Percentiles rank a stretch among this genome's conserved stretches.
These are phyloP conservation scores for Erucastrum elatum DNA, from an alignment of 345 rosid species.

Conservation along the genomic window DNA sequence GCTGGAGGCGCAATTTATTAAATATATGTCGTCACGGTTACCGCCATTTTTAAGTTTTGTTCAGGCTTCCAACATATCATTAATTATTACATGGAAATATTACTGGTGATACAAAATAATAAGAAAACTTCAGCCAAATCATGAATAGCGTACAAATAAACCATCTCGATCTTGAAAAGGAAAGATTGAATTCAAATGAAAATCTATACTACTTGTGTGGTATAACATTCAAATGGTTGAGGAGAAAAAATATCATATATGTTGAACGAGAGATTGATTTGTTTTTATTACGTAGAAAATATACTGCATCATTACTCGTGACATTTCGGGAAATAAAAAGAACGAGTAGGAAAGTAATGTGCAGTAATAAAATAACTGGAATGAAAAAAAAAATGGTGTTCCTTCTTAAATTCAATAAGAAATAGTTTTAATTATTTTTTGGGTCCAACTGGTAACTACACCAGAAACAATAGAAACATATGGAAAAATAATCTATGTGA, in stretches of 20 bases:
- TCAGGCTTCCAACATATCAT: neutral
- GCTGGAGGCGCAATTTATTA: neutral
- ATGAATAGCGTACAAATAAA: neutral
- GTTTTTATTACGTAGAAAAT: neutral
- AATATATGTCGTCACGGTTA: neutral
- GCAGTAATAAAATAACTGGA: too few species aligned
- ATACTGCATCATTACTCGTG: too few species aligned
- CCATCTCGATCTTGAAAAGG: neutral
- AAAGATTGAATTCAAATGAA: neutral
- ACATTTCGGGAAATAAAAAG: too few species aligned
- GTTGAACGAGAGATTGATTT: neutral
- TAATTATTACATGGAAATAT: neutral
- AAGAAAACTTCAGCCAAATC: neutral
- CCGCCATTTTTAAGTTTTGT: neutral
- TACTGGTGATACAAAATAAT: neutral
- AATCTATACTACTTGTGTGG: neutral
- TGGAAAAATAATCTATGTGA: too few species aligned
- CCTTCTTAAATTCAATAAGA: too few species aligned
- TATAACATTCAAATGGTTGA: neutral
- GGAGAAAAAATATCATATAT: neutral
- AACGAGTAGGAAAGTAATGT: too few species aligned
- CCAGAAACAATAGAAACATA: too few species aligned
- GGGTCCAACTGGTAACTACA: too few species aligned
- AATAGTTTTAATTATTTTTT: too few species aligned
- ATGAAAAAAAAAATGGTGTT: too few species aligned